Conservation (phyloP, 352 stramenopile species). For the Globisporangium heterothallicum region DNA sequence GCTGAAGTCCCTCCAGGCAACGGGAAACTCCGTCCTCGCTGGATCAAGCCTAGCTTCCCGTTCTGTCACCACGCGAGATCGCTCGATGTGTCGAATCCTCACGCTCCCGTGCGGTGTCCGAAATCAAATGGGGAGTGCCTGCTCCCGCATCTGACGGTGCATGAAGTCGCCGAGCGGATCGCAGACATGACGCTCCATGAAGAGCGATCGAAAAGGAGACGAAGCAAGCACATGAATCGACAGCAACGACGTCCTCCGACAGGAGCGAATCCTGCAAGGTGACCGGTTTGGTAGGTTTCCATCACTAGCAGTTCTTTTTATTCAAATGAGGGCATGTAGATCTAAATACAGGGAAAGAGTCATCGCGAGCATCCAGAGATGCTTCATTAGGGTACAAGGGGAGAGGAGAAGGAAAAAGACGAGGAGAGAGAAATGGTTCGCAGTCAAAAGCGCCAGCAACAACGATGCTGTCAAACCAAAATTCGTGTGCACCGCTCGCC, state of each 20-base stretch:
- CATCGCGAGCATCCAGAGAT: too few species aligned
- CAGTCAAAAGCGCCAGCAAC: too few species aligned
- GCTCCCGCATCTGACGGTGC: slow-evolving; percentile 39
- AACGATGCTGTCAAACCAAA: too few species aligned
- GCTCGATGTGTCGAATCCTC: slow-evolving; percentile 11
- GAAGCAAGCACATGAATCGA: slow-evolving; percentile 2
- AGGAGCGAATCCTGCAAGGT: too few species aligned
- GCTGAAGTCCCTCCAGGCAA: not conserved
- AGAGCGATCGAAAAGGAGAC: slow-evolving; percentile 20
- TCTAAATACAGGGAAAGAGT: not conserved
- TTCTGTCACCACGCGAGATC: slow-evolving; percentile 33
- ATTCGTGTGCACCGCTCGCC: too few species aligned
- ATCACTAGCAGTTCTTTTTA: not conserved
- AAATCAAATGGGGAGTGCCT: slow-evolving; percentile 28
- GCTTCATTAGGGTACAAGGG: too few species aligned
- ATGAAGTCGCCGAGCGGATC: slow-evolving; percentile 49
- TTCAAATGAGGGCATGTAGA: not conserved
- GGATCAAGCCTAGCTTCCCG: slow-evolving; percentile 23
- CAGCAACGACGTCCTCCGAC: too few species aligned
- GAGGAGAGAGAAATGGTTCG: not conserved
- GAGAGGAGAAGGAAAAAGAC: not conserved
- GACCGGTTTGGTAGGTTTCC: too few species aligned
- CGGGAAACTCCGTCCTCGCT: not conserved
- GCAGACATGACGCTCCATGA: slow-evolving; percentile 32
- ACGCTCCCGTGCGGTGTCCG: slow-evolving; percentile 24